A percentile compares a stretch with the other conserved stretches of the same genome.
phyloP scores from a whole-genome alignment of 306 rosid species.

The Trifolium fragiferum region DNA sequence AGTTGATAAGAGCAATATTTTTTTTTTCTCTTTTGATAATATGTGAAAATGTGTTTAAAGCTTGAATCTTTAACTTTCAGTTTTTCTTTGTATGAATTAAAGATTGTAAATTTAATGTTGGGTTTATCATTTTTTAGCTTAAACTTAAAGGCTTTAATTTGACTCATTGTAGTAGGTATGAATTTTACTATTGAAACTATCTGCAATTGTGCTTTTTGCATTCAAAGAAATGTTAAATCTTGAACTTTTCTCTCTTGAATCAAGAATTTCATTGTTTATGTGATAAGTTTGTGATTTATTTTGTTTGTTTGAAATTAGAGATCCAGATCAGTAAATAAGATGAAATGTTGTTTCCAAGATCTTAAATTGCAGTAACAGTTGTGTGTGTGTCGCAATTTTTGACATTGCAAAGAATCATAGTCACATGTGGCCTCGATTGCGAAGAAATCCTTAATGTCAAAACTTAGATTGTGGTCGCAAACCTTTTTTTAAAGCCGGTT shows the following conservation, averaged over 20 bases:
- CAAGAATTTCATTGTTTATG: conserved; percentile 5
- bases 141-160: background rate
- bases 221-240: conserved; percentile 12
- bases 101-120: conserved; percentile 21
- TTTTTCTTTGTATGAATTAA: background rate
- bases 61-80: conserved; percentile 12
- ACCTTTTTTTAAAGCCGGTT: background rate
- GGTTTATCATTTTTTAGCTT: conserved; percentile 16
- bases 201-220: conserved; percentile 19
- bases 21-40: background rate
- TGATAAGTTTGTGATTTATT: conserved; percentile 9
- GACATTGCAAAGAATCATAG: background rate
- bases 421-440: background rate
- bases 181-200: background rate
- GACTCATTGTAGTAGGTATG: background rate
- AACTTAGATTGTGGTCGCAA: background rate
- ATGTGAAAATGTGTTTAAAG: conserved; percentile 34
- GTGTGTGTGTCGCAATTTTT: background rate
- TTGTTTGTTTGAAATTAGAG: background rate
- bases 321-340: conserved; percentile 37
- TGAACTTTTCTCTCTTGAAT: conserved; percentile 13
- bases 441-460: background rate
- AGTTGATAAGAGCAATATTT: background rate
- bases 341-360: conserved; percentile 1
- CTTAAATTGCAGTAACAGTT: background rate